Base-by-base conservation (phyloP, 1,139 yeast genomes). In the Hansenula sp. region DNA sequence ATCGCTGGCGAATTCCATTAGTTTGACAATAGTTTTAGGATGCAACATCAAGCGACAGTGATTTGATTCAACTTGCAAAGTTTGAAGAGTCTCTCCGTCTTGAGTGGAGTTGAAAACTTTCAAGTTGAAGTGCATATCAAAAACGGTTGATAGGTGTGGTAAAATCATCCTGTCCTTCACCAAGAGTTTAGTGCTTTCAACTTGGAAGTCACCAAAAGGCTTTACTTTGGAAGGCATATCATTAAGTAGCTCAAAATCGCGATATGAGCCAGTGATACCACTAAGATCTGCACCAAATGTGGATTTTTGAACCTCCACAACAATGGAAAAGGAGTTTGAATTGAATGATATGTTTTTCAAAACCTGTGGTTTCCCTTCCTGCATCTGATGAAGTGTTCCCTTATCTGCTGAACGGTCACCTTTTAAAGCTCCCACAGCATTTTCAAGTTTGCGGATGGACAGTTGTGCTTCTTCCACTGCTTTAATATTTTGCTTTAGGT, bases 41-140 rank as follows among this genome's bases (percentile, higher is more conserved):
- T 79, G 77, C 28, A 82, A 55, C 45, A 81, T 75, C 5, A 81
- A 51, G 29, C 89, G 65, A 41, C 77, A 76, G 51, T 72, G 72
- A 16, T 76, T 73, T 1, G 86, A 78, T 44, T 73, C 79, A 2
- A 82, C 56, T 47, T 81, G 84, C 9, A 82, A 60, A 0, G 77
- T 65, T 44, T 73, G 76, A 42, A 70, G 71, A 0, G 56, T 50
- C 1, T 47, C 43, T 4, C 57, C 56, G 2, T 32, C 20, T 7
- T 2, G 6, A 6, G 55, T 59, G 41, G 27, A 55, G 40, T 71
- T 68, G 18, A 63, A 54, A 1, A 77, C 56, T 43, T 68, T 69
- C 17, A 63, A 39, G 11, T 53, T 53, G 5, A 66, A 45, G 7
- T 65, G 60, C 27, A 62, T 46, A 39, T 68, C 68, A 4, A 66